phyloP scores from a whole-genome alignment of 2,329 filamentous ascomycete species.

The Epichloe sp. region DNA sequence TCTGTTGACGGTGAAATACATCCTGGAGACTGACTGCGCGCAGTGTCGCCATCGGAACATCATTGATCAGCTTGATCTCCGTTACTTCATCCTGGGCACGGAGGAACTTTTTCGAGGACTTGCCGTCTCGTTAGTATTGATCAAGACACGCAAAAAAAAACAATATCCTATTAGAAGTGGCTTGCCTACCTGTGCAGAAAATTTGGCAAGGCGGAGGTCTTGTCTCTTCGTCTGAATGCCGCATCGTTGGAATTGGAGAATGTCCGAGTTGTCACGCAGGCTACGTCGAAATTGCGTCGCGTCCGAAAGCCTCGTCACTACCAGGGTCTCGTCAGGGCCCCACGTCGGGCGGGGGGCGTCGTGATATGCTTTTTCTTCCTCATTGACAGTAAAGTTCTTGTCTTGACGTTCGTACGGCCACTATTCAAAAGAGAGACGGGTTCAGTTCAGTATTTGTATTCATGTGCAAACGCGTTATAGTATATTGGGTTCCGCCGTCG shows the following conservation, averaged over 20 bases:
- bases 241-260: conserved; percentile 21
- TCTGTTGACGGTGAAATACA: conserved; percentile 27
- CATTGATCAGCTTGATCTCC: conserved; percentile 37
- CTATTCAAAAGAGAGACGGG: conserved; percentile 32
- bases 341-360: conserved; percentile 66
- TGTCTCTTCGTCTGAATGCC: conserved; percentile 50
- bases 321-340: conserved; percentile 59
- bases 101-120: conserved; percentile 44
- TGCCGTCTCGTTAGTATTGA: conserved; percentile 15
- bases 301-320: conserved; percentile 35
- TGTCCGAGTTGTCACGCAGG: conserved; percentile 13
- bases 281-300: conserved; percentile 27
- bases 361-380: conserved; percentile 55
- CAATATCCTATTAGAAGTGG: background rate
- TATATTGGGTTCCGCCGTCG: background rate
- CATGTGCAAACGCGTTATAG: conserved; percentile 7
- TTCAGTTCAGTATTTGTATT: conserved; percentile 21
- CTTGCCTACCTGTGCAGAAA: conserved; percentile 38
- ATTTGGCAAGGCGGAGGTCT: conserved; percentile 51
- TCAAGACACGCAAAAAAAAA: background rate
- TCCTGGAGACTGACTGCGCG: conserved; percentile 22
- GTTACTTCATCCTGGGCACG: conserved; percentile 42
- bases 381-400: conserved; percentile 53
- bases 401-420: conserved; percentile 75
- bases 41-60: conserved; percentile 46